phyloP scores from a whole-genome alignment of 305 asterid species.

The Salvia sclarea region DNA sequence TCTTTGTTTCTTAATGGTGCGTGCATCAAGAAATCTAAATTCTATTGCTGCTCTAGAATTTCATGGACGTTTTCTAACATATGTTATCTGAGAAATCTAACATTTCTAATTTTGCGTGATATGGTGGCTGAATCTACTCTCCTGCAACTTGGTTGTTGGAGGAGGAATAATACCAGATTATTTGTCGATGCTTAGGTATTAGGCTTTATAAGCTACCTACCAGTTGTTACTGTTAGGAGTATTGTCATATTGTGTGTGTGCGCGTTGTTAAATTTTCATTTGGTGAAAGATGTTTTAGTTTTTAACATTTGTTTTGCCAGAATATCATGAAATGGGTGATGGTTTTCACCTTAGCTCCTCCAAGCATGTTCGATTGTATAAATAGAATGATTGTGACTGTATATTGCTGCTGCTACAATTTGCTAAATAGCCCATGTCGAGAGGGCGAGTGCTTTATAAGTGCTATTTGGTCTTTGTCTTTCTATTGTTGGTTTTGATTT shows the following conservation, averaged over 20 bases:
- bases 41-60: background rate
- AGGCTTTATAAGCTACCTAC: background rate
- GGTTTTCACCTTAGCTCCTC: background rate
- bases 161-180: background rate
- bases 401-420: background rate
- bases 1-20: background rate
- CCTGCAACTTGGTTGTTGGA: background rate
- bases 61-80: background rate
- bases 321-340: background rate
- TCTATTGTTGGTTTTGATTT: background rate
- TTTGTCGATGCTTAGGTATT: background rate
- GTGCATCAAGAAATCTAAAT: background rate
- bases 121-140: background rate
- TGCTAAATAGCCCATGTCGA: background rate
- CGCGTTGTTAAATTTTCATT: background rate
- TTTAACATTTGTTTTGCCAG: background rate
- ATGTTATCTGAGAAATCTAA: background rate
- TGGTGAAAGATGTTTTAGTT: background rate
- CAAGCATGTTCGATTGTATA: background rate
- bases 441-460: background rate
- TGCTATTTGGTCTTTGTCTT: background rate
- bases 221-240: background rate
- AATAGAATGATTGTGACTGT: background rate
- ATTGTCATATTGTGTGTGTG: background rate
- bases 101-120: background rate